A percentile compares a stretch with the other conserved stretches of the same genome.
These are phyloP conservation scores for Halophytophthora polymorphica DNA, from an alignment of 352 stramenopile genomes.

Conservation along the genomic window DNA sequence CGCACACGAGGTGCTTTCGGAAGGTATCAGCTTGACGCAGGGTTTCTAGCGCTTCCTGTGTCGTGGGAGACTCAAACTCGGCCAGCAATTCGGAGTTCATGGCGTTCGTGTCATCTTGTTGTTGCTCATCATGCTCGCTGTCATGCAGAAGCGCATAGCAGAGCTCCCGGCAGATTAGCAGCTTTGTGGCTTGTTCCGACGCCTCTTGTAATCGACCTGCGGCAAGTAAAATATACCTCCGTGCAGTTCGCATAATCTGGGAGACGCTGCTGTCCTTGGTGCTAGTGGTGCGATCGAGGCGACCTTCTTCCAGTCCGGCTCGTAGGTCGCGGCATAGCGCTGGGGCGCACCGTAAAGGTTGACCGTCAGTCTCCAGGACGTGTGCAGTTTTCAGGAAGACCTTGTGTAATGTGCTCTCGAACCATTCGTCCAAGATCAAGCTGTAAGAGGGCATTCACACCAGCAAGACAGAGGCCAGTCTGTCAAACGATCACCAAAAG, in stretches of 20 bases:
- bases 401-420: constrained; percentile 10
- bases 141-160: constrained; percentile 11
- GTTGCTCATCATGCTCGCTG: constrained; percentile 1
- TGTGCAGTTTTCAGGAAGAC: constrained; percentile 7
- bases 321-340: not conserved
- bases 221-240: constrained; percentile 10
- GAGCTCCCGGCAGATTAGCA: constrained; percentile 18
- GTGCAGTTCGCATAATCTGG: constrained; percentile 11
- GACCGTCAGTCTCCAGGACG: constrained; percentile 7
- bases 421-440: constrained; percentile 24
- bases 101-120: constrained; percentile 1
- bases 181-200: constrained; percentile 11
- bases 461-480: not conserved
- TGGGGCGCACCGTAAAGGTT: constrained; percentile 7
- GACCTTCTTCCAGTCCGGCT: constrained; percentile 4
- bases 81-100: constrained; percentile 2
- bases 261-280: constrained; percentile 4
- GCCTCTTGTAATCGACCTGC: constrained; percentile 14
- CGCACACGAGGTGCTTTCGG: constrained; percentile 11
- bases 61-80: constrained; percentile 16
- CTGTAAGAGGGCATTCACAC: constrained; percentile 1
- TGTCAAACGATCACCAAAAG: not conserved
- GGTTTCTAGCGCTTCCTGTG: constrained; percentile 10
- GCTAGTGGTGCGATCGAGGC: not conserved
- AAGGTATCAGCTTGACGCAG: constrained; percentile 17